Evolutionary conservation across 805 yeast species (phyloP), one percentile per base, ranked within the genome.

Genomic region (Wickerhamomyces rabaulensis): DNA sequence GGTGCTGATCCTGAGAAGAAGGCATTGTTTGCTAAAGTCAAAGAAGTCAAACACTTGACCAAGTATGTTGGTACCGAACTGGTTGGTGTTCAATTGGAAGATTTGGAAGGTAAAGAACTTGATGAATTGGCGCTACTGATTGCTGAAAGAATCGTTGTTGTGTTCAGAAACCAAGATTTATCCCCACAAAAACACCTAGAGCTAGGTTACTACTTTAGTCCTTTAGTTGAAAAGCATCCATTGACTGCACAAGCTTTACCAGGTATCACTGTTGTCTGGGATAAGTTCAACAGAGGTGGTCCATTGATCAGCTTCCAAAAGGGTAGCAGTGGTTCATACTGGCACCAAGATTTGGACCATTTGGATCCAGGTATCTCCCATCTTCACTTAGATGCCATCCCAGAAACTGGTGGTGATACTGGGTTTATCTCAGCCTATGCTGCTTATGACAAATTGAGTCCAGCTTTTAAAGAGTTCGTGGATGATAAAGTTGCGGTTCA

Each of bases 291-390:
- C 46, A 65, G 65, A 44, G 57, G 61, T 40, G 68, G 67, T 9
- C 23, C 36, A 16, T 21, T 37, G 17, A 23, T 25, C n/a, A 44
- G 12, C 19, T 37, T 33, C 39, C 51, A 51, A 51, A 50, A 43
- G 38, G 26, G 41, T 5, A 51, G 49, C 29, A 50, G 62, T 22
- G 58, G 61, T 36, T 53, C 64, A 19, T 73, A 12, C 17, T 15
- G 39, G 39, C 82, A 77, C 63, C 68, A 78, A 2, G 82, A 77
- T 58, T 66, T 79, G 42, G 74, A 72, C 42, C 81, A 76, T 55
- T 82, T 78, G 64, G 80, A 82, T 6, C 76, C 83, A 2, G 79
- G 78, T 29, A 64, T 73, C 51, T 75, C 82, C 12, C 75, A 71
- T 54, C 63, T 79, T 53, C 78, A 77, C 57, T 61, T 70, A 51